Conservation (phyloP, 805 yeast genomes). For the Myxozyma neotropica region DNA sequence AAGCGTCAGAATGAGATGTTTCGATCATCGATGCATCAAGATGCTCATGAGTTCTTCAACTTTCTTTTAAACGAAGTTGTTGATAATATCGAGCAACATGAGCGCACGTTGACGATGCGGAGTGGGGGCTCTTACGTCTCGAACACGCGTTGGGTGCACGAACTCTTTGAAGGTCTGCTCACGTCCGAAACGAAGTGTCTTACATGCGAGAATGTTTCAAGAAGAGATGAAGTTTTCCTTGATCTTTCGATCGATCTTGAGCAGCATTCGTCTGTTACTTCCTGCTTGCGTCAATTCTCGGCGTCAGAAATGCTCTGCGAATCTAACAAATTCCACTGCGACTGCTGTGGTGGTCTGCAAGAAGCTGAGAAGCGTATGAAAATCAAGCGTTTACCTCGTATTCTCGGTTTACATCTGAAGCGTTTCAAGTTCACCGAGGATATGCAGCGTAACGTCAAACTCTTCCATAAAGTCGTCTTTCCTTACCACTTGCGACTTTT, state of each 20-base stretch:
- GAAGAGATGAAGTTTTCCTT: slow-evolving; percentile 81
- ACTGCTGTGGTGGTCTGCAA: slow-evolving; percentile 83
- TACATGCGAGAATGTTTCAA: slow-evolving; percentile 80
- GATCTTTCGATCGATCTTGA: slow-evolving; percentile 87
- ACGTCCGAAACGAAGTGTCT: slow-evolving; percentile 89
- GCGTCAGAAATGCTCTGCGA: slow-evolving; percentile 84
- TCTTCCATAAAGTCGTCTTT: slow-evolving; percentile 82
- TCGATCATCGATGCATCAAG: slow-evolving; percentile 93
- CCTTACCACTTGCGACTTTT: slow-evolving; percentile 72
- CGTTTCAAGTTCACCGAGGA: slow-evolving; percentile 90
- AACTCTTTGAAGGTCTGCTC: slow-evolving; percentile 79
- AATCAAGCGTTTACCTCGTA: slow-evolving; percentile 75
- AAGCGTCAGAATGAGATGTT: slow-evolving; percentile 84
- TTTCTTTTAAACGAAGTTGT: slow-evolving; percentile 78
- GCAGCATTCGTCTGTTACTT: slow-evolving; percentile 69
- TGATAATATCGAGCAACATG: slow-evolving; percentile 46
- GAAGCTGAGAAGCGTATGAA: slow-evolving; percentile 93
- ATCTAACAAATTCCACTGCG: slow-evolving; percentile 90
- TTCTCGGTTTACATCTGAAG: slow-evolving; percentile 82
- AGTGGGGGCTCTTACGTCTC: slow-evolving; percentile 17
- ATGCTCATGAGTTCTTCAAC: slow-evolving; percentile 95
- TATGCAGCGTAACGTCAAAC: slow-evolving; percentile 76
- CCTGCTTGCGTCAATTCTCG: slow-evolving; percentile 78
- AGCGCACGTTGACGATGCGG: slow-evolving; percentile 22
- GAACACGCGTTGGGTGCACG: slow-evolving; percentile 54